Percentiles rank a stretch among this genome's conserved stretches.
phyloP scores from a whole-genome alignment of 768 basidiomycete genomes.

The Nidularia sp. region DNA sequence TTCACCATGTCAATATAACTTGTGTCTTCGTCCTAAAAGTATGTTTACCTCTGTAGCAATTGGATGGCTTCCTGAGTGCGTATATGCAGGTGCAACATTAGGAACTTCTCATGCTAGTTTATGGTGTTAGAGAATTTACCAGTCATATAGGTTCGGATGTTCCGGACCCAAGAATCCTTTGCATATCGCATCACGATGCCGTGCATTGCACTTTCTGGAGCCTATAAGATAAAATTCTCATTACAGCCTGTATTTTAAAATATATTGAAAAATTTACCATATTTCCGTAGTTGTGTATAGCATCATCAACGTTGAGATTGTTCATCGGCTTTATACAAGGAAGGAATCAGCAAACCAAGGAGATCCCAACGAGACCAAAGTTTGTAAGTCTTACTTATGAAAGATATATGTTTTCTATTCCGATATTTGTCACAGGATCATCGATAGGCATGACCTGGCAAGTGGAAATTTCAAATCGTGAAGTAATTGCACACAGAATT shows the following conservation, averaged over 20 bases:
- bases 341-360: no score
- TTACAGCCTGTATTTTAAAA: no score
- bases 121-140: background rate
- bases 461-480: no score
- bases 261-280: background rate
- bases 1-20: background rate
- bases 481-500: no score
- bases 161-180: conserved; percentile 2
- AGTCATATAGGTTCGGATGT: conserved; percentile 3
- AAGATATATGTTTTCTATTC: conserved; percentile 7
- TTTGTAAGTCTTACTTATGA: background rate
- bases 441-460: conserved; percentile 8
- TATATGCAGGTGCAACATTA: background rate
- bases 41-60: background rate
- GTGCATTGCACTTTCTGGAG: conserved; percentile 3
- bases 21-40: background rate
- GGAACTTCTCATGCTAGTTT: background rate
- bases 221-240: no score
- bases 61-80: background rate
- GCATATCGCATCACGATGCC: conserved; percentile 7
- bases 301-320: background rate
- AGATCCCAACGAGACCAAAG: no score
- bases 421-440: conserved; percentile 7
- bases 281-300: conserved; percentile 5
- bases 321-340: background rate